A percentile compares a stretch with the other conserved stretches of the same genome.
Evolutionary conservation across 2,329 filamentous ascomycete species (phyloP).

Genomic region (Ophiostoma novo-ulmi): DNA sequence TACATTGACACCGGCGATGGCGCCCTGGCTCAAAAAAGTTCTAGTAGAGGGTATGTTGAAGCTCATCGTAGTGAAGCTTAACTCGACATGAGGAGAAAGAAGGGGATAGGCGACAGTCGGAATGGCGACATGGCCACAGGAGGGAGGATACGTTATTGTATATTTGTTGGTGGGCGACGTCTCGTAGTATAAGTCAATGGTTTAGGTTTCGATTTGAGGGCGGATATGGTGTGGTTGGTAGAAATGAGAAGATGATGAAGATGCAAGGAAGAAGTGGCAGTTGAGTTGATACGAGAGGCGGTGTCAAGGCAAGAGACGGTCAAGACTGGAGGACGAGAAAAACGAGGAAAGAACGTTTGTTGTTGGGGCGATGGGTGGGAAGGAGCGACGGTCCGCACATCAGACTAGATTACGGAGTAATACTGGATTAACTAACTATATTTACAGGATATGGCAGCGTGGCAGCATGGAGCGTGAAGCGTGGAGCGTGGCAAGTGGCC

Average conservation of each 20-base stretch:
- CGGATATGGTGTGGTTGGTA: neutral
- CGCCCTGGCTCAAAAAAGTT: slow-evolving; percentile 1
- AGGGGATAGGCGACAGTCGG: slow-evolving; percentile 20
- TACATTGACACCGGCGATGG: neutral
- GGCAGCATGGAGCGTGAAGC: neutral
- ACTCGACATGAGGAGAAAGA: slow-evolving; percentile 18
- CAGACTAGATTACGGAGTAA: neutral
- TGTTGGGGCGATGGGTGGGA: slow-evolving; percentile 16
- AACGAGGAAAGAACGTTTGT: neutral
- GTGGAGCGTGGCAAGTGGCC: neutral
- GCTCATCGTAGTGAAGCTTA: slow-evolving; percentile 22
- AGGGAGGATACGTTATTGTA: neutral
- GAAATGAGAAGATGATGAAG: neutral
- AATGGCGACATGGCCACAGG: slow-evolving; percentile 25
- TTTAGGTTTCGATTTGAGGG: neutral
- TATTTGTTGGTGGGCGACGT: neutral
- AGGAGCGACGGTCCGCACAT: slow-evolving; percentile 1
- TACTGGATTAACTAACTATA: neutral
- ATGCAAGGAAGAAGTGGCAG: neutral
- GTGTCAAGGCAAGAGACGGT: neutral
- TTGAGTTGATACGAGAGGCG: neutral
- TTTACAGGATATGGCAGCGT: neutral
- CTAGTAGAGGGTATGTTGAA: neutral
- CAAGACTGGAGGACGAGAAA: neutral
- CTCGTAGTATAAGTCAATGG: neutral